These are phyloP conservation scores for Cavenderia fasciculata DNA, from an alignment of 78 protist genomes.

Conservation along the genomic window DNA sequence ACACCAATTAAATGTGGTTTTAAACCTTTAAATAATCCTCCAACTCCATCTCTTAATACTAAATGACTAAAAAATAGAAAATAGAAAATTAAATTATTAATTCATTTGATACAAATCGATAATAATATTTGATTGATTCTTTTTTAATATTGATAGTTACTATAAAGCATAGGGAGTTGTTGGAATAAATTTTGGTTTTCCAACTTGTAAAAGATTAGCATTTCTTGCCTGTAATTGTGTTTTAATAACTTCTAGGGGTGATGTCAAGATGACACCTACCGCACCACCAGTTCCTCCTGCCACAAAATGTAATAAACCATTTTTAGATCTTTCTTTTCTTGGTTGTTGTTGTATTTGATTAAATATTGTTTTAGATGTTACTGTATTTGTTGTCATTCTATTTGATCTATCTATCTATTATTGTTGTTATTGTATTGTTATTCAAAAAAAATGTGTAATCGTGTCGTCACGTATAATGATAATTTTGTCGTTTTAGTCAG, in stretches of 20 bases:
- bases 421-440: too few relatives aligned
- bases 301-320: conserved; percentile 62
- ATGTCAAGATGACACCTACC: conserved; percentile 41
- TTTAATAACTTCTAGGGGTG: conserved; percentile 63
- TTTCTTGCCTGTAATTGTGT: conserved; percentile 60
- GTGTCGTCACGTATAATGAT: too few relatives aligned
- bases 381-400: too few relatives aligned
- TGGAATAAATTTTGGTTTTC: conserved; percentile 62
- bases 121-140: not conserved
- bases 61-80: conserved; percentile 1
- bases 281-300: conserved; percentile 77
- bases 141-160: not conserved
- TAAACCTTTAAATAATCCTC: conserved; percentile 52
- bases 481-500: too few relatives aligned
- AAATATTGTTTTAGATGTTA: too few relatives aligned
- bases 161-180: conserved; percentile 34
- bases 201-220: conserved; percentile 12
- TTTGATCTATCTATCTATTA: too few relatives aligned
- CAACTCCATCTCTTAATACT: conserved; percentile 46
- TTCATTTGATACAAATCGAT: not conserved
- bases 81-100: not conserved
- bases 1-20: conserved; percentile 78
- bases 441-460: too few relatives aligned
- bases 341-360: too few relatives aligned
- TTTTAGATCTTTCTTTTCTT: conserved; percentile 29